phyloP scores from a whole-genome alignment of 257 asterid species.

The Nicotiana otophora region DNA sequence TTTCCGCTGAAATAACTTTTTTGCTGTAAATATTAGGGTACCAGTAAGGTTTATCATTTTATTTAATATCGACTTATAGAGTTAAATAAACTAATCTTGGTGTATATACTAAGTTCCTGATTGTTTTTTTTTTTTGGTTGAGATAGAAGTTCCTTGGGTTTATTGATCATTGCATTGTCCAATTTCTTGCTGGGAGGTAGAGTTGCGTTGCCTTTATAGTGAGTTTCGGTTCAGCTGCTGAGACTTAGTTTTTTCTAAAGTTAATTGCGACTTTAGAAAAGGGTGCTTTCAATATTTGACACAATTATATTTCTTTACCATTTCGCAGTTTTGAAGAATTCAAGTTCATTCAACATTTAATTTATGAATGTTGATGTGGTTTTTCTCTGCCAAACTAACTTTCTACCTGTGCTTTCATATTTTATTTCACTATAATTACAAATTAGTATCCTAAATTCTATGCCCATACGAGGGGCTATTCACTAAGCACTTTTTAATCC shows the following conservation, averaged over 20 bases:
- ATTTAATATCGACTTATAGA: not conserved
- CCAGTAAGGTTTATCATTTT: not conserved
- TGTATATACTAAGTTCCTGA: not conserved
- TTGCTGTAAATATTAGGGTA: not conserved
- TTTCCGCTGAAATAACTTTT: not conserved
- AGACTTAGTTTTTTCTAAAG: not conserved
- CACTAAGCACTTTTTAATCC: not conserved
- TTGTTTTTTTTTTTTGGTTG: no score
- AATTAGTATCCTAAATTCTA: not conserved
- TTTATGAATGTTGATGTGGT: not conserved
- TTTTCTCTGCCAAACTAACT: not conserved
- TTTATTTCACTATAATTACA: not conserved
- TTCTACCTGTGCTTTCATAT: not conserved
- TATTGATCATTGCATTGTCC: not conserved
- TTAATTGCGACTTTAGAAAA: not conserved
- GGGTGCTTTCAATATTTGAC: not conserved
- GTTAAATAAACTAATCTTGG: not conserved
- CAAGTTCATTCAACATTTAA: not conserved
- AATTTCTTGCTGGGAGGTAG: not conserved
- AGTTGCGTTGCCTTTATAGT: not conserved
- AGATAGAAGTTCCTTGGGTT: not conserved
- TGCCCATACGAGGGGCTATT: not conserved
- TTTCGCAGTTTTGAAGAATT: not conserved
- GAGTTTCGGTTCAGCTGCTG: not conserved
- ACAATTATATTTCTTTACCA: not conserved